Evolutionary conservation across 2,329 filamentous ascomycete genomes (phyloP), one percentile per base, ranked within the genome.

Genomic region (Aspergillus sp.): DNA sequence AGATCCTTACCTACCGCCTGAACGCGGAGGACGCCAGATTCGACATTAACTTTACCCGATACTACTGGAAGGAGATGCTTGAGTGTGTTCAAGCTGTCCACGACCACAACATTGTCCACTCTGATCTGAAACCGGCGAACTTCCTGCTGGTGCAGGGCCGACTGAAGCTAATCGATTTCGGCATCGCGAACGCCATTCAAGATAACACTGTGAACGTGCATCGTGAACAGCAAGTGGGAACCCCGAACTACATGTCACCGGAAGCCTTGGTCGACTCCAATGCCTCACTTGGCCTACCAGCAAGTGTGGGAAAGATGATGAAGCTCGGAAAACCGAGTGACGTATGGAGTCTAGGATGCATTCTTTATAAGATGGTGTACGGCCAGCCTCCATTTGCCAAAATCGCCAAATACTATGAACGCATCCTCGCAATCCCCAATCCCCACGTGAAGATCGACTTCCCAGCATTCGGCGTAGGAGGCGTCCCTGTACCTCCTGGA

Each of bases 21-120:
- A 91, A 88, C 70, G 85, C 83, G 0, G 89, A 92, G 62, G 86
- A 90, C 57, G 86, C 91, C 41, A 86, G 84, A 61, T 89, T 99
- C 62, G 95, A 99, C 72, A 85, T 91, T 1, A 91, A 90, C 56
- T 97, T 98, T 75, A 92, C 95, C 12, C 90, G 95, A n/a, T 96
- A 91, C 78, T 97, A 97, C 81, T 99, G 95, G 95, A 95, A 96
- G 76, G 95, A 99, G 78, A 99, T 99, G 95, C 88, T 99, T 17
- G 92, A 97, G 75, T 98, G 95, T 73, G 87, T 99, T 5, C 87
- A 91, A 67, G 87, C 94, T 0, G 92, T 99, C 1, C 95, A 99
- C 73, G 86, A 90, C 12, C 84, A 89, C 74, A 92, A 97, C 72
- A 93, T 99, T 65, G 95, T 99, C 3, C 95, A 99, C 78, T 97